Percentiles rank a stretch among this genome's conserved stretches.
Evolutionary conservation across 345 rosid genomes (phyloP).

Genomic region (Eucalyptus melliodora): DNA sequence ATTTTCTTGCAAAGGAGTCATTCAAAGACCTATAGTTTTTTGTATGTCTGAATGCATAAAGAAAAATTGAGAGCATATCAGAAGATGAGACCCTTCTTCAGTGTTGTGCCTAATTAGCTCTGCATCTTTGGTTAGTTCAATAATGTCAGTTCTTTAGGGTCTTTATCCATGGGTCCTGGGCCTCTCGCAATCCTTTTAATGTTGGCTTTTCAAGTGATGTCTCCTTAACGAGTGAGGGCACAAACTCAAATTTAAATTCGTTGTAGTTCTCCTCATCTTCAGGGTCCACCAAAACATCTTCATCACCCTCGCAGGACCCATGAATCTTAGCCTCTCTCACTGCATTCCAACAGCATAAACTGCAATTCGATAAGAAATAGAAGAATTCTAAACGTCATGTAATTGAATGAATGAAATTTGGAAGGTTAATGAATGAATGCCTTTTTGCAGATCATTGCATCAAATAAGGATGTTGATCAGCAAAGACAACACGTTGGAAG

Average conservation of each 20-base stretch:
- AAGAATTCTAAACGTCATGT: background rate
- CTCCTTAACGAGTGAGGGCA: background rate
- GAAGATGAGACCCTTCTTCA: background rate
- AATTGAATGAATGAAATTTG: background rate
- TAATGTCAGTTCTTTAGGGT: background rate
- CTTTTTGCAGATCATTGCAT: constrained; percentile 29
- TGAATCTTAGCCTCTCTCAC: background rate
- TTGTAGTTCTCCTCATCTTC: background rate
- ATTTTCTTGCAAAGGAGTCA: background rate
- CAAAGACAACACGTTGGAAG: background rate
- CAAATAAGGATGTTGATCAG: background rate
- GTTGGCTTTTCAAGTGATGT: background rate
- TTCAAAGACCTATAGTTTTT: background rate
- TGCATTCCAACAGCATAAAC: background rate
- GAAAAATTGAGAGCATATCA: background rate
- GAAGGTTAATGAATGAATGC: background rate
- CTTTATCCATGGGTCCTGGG: background rate
- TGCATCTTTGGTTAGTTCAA: background rate
- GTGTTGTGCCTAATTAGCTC: background rate
- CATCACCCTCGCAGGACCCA: background rate
- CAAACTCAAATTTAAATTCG: background rate
- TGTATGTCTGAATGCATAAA: background rate
- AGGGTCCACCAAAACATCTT: background rate
- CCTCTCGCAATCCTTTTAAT: background rate
- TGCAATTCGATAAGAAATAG: background rate